A percentile compares a stretch with the other conserved stretches of the same genome.
These are phyloP conservation scores for Corchorus capsularis DNA, from an alignment of 345 rosid species.

Conservation along the genomic window DNA sequence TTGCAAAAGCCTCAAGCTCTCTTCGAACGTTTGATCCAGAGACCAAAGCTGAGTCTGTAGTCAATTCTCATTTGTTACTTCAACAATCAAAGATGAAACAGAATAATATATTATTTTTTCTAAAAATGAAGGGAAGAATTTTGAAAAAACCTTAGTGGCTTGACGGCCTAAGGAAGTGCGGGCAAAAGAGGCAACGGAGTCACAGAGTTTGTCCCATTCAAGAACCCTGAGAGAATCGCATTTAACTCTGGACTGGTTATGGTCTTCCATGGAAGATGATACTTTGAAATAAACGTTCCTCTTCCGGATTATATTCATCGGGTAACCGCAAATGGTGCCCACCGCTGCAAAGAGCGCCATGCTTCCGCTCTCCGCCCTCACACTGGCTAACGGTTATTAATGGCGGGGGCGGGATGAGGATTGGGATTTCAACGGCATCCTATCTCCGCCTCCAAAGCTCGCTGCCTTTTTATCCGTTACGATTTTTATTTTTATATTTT, in stretches of 20 bases:
- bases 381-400: background rate
- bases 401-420: slow-evolving; percentile 20
- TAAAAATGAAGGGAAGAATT: background rate
- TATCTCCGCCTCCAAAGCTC: background rate
- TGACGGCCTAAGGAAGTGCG: slow-evolving; percentile 73
- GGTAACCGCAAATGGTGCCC: slow-evolving; percentile 1
- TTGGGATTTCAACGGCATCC: slow-evolving; percentile 5
- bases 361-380: background rate
- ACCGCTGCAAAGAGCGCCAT: slow-evolving; percentile 13
- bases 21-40: slow-evolving; percentile 56
- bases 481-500: no score
- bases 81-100: slow-evolving; percentile 10
- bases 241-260: slow-evolving; percentile 32
- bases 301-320: slow-evolving; percentile 1
- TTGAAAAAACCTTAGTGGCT: slow-evolving; percentile 54
- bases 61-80: background rate
- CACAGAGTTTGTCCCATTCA: slow-evolving; percentile 93
- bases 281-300: slow-evolving; percentile 17
- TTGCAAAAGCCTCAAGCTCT: slow-evolving; percentile 65
- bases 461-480: background rate
- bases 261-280: slow-evolving; percentile 6
- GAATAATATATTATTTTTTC: background rate
- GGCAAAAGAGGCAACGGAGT: slow-evolving; percentile 77
- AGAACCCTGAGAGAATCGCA: slow-evolving; percentile 62
- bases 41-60: slow-evolving; percentile 61